These are phyloP conservation scores for Tricholoma matsutake DNA, from an alignment of 768 basidiomycete genomes.

Conservation along the genomic window DNA sequence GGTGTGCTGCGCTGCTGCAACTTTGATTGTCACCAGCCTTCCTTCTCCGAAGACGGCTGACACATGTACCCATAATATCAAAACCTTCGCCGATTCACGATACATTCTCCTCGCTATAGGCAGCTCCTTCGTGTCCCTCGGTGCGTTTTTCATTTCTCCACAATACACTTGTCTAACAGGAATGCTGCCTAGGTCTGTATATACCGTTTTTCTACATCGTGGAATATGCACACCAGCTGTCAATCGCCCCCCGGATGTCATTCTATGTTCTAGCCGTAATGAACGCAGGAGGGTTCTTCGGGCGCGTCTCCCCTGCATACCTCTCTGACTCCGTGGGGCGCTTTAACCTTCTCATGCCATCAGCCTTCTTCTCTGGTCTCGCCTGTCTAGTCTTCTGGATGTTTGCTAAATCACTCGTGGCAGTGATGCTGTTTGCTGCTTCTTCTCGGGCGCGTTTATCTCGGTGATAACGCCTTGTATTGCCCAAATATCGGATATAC, in stretches of 20 bases:
- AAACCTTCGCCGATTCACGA: conserved; percentile 44
- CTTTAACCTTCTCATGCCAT: conserved; percentile 64
- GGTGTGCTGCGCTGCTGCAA: conserved; percentile 43
- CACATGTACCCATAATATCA: conserved; percentile 25
- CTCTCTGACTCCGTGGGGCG: conserved; percentile 63
- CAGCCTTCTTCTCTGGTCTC: conserved; percentile 62
- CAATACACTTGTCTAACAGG: not conserved
- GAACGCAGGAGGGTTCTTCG: conserved; percentile 65
- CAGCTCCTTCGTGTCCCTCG: conserved; percentile 58
- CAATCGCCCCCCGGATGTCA: conserved; percentile 34
- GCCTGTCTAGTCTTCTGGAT: conserved; percentile 58
- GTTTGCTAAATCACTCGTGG: conserved; percentile 35
- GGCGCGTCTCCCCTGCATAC: conserved; percentile 61
- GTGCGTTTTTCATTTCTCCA: conserved; percentile 32
- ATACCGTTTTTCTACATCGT: conserved; percentile 72
- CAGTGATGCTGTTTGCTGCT: conserved; percentile 50
- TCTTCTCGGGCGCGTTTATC: conserved; percentile 67
- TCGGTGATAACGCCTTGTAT: conserved; percentile 67
- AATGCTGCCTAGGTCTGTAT: conserved; percentile 50
- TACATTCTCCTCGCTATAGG: conserved; percentile 53
- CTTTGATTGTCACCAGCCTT: conserved; percentile 42
- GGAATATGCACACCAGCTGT: conserved; percentile 48
- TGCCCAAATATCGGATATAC: conserved; percentile 58
- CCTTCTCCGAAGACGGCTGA: conserved; percentile 26
- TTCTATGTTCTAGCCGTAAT: conserved; percentile 62